A percentile compares a stretch with the other conserved stretches of the same genome.
phyloP scores from a whole-genome alignment of 164 flowering plant genomes.

The Stephania yunnanensis region DNA sequence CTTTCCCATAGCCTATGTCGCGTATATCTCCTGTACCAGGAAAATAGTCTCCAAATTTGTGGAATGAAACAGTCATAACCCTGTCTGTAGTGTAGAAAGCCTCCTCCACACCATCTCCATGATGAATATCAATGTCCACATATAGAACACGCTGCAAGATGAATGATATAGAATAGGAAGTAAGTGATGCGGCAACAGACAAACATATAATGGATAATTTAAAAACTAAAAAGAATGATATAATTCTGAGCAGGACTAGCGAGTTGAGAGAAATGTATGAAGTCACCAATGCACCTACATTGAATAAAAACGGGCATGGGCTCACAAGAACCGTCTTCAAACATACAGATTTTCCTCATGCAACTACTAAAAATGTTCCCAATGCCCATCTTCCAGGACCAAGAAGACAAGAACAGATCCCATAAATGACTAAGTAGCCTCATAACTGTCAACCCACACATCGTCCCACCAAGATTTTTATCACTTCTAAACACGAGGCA shows the following conservation, averaged over 20 bases:
- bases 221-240: neutral
- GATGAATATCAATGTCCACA: constrained; percentile 59
- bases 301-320: no score
- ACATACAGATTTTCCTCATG: no score
- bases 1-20: constrained; percentile 41
- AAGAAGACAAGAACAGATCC: no score
- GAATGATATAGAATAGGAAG: neutral
- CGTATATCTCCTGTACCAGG: constrained; percentile 58
- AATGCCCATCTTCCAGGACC: no score
- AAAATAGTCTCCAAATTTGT: constrained; percentile 59
- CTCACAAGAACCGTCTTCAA: no score
- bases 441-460: no score
- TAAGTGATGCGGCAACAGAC: neutral
- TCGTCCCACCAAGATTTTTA: no score
- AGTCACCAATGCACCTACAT: no score
- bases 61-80: constrained; percentile 65
- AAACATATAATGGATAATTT: neutral
- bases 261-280: no score
- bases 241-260: neutral
- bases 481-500: no score
- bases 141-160: constrained; percentile 46
- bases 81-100: constrained; percentile 60
- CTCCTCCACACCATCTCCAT: constrained; percentile 66
- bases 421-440: no score
- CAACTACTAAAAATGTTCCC: no score